Evolutionary conservation across 805 yeast species (phyloP).

Genomic region (Isabelozyma heimii): DNA sequence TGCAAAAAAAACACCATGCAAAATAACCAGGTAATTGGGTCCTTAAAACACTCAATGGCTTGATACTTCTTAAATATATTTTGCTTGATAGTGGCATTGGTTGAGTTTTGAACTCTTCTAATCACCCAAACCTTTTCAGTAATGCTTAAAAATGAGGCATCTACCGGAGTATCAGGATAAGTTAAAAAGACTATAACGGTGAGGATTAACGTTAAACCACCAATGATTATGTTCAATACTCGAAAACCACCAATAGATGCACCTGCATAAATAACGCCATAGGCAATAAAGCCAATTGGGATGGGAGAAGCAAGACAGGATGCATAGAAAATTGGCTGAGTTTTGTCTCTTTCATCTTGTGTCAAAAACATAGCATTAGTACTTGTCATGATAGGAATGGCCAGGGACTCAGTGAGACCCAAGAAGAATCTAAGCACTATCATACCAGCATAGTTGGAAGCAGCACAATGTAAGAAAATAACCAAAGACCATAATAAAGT

Average conservation of each 20-base stretch:
- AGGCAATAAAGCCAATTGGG: slow-evolving; percentile 50
- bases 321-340: slow-evolving; percentile 53
- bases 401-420: slow-evolving; percentile 37
- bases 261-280: slow-evolving; percentile 29
- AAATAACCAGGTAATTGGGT: slow-evolving; percentile 28
- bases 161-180: slow-evolving; percentile 59
- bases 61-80: slow-evolving; percentile 47
- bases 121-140: slow-evolving; percentile 52
- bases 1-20: slow-evolving; percentile 37
- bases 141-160: slow-evolving; percentile 43
- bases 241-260: slow-evolving; percentile 44
- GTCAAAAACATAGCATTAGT: slow-evolving; percentile 53
- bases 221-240: slow-evolving; percentile 53
- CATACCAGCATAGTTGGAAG: slow-evolving; percentile 44
- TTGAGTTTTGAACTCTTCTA: slow-evolving; percentile 31
- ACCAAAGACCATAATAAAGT: slow-evolving; percentile 45
- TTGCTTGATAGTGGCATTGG: slow-evolving; percentile 36
- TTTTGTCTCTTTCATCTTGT: slow-evolving; percentile 42
- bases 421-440: slow-evolving; percentile 47
- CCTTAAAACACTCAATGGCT: slow-evolving; percentile 48
- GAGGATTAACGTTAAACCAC: slow-evolving; percentile 46
- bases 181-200: slow-evolving; percentile 19
- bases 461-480: slow-evolving; percentile 46
- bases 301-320: slow-evolving; percentile 51
- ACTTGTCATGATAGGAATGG: slow-evolving; percentile 33